phyloP scores from a whole-genome alignment of 2,329 filamentous ascomycete genomes.

The Cladosporium sp. region DNA sequence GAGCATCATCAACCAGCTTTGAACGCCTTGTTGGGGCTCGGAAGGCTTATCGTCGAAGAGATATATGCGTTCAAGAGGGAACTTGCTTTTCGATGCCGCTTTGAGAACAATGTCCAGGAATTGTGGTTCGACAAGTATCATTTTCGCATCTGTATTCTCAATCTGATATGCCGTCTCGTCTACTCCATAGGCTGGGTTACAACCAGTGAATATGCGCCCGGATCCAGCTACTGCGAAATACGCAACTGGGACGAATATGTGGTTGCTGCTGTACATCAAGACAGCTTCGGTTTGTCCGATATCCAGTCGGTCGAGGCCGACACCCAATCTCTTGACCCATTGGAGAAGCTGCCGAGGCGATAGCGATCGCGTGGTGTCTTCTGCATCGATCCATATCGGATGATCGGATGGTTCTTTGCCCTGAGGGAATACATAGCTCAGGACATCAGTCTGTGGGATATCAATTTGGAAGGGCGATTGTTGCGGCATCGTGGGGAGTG shows the following conservation, averaged over 20 bases:
- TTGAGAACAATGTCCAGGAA: constrained; percentile 64
- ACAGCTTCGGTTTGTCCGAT: constrained; percentile 52
- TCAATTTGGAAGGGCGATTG: constrained; percentile 50
- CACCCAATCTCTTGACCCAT: constrained; percentile 53
- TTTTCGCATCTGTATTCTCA: constrained; percentile 72
- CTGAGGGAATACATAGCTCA: constrained; percentile 37
- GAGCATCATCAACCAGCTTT: constrained; percentile 47
- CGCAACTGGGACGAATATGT: constrained; percentile 56
- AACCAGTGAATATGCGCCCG: constrained; percentile 56
- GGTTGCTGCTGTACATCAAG: constrained; percentile 56
- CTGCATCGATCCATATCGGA: constrained; percentile 56
- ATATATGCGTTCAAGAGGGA: constrained; percentile 71
- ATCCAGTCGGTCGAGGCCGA: constrained; percentile 48
- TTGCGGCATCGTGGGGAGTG: constrained; percentile 43
- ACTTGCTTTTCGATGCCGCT: constrained; percentile 68
- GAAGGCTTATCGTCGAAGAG: constrained; percentile 66
- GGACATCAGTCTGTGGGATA: constrained; percentile 48
- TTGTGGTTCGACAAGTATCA: constrained; percentile 69
- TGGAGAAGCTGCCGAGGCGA: constrained; percentile 49
- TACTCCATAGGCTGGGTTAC: constrained; percentile 81
- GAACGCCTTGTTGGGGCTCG: constrained; percentile 36
- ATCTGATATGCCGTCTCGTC: constrained; percentile 85
- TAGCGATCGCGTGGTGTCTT: constrained; percentile 45
- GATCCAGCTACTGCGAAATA: constrained; percentile 56
- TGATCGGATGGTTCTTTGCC: constrained; percentile 39